phyloP scores from a whole-genome alignment of 2,329 filamentous ascomycete species.

The Diaporthe nobilis region DNA sequence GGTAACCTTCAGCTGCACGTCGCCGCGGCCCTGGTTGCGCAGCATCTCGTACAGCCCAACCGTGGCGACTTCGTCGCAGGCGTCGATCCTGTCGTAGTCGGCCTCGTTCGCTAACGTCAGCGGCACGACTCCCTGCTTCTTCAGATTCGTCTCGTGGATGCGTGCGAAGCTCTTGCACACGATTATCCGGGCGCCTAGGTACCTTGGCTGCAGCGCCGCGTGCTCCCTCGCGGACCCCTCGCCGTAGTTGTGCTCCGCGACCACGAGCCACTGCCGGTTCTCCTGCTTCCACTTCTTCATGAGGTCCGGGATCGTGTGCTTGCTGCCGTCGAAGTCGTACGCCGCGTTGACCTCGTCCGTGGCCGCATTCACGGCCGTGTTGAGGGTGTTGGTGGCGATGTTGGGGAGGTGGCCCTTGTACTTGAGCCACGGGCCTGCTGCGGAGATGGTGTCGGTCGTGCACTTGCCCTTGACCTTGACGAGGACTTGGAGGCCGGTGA shows the following conservation, averaged over 20 bases:
- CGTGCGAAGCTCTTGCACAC: slow-evolving; percentile 87
- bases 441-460: slow-evolving; percentile 98
- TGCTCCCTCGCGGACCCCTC: slow-evolving; percentile 90
- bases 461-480: slow-evolving; percentile 98
- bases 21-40: slow-evolving; percentile 80
- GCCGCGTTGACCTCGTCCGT: slow-evolving; percentile 94
- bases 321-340: slow-evolving; percentile 85
- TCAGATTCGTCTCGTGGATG: slow-evolving; percentile 94
- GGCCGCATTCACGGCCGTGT: slow-evolving; percentile 92
- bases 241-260: slow-evolving; percentile 97
- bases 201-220: slow-evolving; percentile 87
- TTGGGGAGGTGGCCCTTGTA: slow-evolving; percentile 99
- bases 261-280: slow-evolving; percentile 87
- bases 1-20: slow-evolving; percentile 77
- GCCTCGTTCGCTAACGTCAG: slow-evolving; percentile 90
- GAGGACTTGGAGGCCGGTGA: slow-evolving; percentile 84
- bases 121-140: slow-evolving; percentile 97
- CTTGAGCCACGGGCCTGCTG: slow-evolving; percentile 96
- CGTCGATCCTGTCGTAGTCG: slow-evolving; percentile 87
- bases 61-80: slow-evolving; percentile 87
- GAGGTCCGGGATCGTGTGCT: slow-evolving; percentile 87
- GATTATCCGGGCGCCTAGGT: slow-evolving; percentile 86
- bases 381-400: slow-evolving; percentile 97
- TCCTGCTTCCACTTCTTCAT: slow-evolving; percentile 85
- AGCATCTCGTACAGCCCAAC: slow-evolving; percentile 89